Base-by-base conservation (phyloP, 495 filamentous ascomycete species). In the Podospora comata region DNA sequence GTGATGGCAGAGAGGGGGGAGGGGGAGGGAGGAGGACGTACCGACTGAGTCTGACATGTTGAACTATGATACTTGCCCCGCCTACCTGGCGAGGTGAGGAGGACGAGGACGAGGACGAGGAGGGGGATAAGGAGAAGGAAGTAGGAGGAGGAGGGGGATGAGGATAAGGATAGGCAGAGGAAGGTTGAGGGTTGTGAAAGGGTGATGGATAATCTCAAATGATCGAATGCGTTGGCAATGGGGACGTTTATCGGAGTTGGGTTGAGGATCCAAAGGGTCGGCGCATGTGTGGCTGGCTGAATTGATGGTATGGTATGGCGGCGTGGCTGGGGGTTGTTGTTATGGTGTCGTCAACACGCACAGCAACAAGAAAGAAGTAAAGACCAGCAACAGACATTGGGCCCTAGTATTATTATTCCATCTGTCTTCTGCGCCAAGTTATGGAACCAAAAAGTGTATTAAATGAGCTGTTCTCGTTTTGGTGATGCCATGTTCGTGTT, bases 41-140 rank as follows among this genome's bases (percentile, higher is more conserved):
- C 67, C 72, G 54, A 71, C 68, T 64, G 70, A 71, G 56, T 71
- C 70, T 32, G 70, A 71, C 70, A 71, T 71, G 26, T 23, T 68
- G 64, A 15, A 23, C 60, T 4, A 55, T 4, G 6, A 16, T 23
- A 23, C 4, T 26, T 27, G 3, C 13, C 44, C 44, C 34, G 65
- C 55, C 19, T 6, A 20, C 34, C 30, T 23, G 28, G 23, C 1
- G 9, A 54, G 15, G 9, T 19, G 62, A 19, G 67, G 60, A 32
- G 30, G 30, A 32, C 34, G 13, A 64, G 27, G n/a, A 48, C 67
- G 18, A 11, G 48, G 64, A 57, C 7, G 48, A 11, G 20, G 4
- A 32, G 26, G 32, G 27, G 27, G 15, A 6, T 19, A 56, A 19
- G 67, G 60, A 32, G 30, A 3, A 32, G 48, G 9, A 23, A 23